Evolutionary conservation across 805 yeast genomes (phyloP).

Genomic region (Lipomyces chichibuensis): DNA sequence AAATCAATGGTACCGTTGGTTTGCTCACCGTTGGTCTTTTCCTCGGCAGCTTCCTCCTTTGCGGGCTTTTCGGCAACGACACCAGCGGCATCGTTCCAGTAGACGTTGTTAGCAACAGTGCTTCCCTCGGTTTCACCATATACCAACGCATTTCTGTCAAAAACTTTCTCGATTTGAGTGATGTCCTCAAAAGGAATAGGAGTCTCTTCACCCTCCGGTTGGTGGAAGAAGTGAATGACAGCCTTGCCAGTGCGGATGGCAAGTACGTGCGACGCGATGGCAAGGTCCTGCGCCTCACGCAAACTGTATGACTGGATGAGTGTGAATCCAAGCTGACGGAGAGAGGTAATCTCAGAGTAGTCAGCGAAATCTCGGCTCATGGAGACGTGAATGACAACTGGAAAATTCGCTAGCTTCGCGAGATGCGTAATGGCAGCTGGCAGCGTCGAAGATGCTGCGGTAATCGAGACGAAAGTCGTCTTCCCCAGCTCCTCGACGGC

Average conservation of each 20-base stretch:
- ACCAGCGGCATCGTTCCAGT: constrained; percentile 31
- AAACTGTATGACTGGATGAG: constrained; percentile 68
- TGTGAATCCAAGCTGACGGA: constrained; percentile 68
- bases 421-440: constrained; percentile 65
- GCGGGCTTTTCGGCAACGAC: constrained; percentile 17
- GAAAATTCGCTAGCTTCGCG: constrained; percentile 45
- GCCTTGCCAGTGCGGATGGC: constrained; percentile 56
- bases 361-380: constrained; percentile 51
- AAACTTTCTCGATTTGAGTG: constrained; percentile 13
- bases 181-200: constrained; percentile 30
- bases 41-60: constrained; percentile 31
- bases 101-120: constrained; percentile 35
- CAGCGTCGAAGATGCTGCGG: constrained; percentile 57
- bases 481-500: constrained; percentile 46
- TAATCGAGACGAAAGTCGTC: constrained; percentile 50
- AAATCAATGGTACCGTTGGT: constrained; percentile 21
- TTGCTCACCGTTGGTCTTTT: constrained; percentile 27
- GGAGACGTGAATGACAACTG: constrained; percentile 61
- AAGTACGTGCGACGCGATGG: constrained; percentile 61
- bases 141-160: constrained; percentile 22
- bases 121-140: constrained; percentile 22
- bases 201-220: constrained; percentile 25
- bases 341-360: constrained; percentile 67
- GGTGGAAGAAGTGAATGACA: constrained; percentile 69
- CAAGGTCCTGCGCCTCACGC: constrained; percentile 56